phyloP scores from a whole-genome alignment of 2,329 filamentous ascomycete species.

The Trichophaea hybrida region DNA sequence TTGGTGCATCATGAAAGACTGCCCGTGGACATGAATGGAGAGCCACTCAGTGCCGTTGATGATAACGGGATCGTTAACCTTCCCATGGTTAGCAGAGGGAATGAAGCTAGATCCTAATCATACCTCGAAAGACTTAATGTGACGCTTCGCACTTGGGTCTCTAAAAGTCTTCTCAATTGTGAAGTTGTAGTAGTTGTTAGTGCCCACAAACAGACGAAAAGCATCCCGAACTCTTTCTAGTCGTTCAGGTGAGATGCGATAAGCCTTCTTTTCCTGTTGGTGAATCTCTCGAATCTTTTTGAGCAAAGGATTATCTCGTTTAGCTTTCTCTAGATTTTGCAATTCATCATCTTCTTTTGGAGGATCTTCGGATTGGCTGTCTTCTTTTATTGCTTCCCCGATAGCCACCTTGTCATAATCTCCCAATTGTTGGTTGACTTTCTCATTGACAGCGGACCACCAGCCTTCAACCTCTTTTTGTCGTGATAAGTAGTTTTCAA shows the following conservation, averaged over 20 bases:
- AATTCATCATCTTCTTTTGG: slow-evolving; percentile 13
- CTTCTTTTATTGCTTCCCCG: slow-evolving; percentile 11
- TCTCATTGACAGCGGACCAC: slow-evolving; percentile 71
- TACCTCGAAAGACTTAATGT: slow-evolving; percentile 83
- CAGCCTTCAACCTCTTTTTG: slow-evolving; percentile 68
- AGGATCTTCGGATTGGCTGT: slow-evolving; percentile 5
- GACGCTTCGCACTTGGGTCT: slow-evolving; percentile 73
- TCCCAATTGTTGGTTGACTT: slow-evolving; percentile 41
- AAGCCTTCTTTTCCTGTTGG: slow-evolving; percentile 65
- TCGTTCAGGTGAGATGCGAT: slow-evolving; percentile 61
- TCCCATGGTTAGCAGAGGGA: background rate
- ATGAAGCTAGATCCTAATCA: slow-evolving; percentile 33
- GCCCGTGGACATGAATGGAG: slow-evolving; percentile 86
- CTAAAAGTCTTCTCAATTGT: slow-evolving; percentile 72
- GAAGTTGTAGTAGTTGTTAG: slow-evolving; percentile 92
- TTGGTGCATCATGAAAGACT: slow-evolving; percentile 99
- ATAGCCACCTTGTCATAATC: slow-evolving; percentile 11
- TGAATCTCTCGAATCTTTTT: slow-evolving; percentile 70
- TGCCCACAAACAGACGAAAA: slow-evolving; percentile 64
- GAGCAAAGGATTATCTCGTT: slow-evolving; percentile 31
- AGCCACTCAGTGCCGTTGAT: slow-evolving; percentile 93
- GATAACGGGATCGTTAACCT: slow-evolving; percentile 50
- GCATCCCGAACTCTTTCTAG: slow-evolving; percentile 61
- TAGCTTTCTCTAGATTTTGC: slow-evolving; percentile 9
- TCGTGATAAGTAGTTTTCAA: slow-evolving; percentile 51